phyloP scores from a whole-genome alignment of 495 filamentous ascomycete genomes.

The Hypomontagnella monticulosa region DNA sequence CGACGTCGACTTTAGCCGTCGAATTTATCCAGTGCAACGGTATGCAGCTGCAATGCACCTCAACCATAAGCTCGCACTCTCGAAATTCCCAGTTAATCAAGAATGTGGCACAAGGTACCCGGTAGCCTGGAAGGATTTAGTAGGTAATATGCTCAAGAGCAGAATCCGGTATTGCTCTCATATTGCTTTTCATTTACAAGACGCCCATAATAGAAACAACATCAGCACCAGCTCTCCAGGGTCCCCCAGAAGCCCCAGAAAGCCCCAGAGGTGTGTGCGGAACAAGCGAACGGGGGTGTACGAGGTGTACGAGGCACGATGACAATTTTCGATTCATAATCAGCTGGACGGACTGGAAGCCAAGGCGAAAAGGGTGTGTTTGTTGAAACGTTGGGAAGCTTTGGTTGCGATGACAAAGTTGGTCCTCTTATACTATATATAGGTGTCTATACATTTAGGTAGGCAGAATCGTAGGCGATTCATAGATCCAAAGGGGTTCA shows the following conservation, averaged over 20 bases:
- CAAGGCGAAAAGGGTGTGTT: background rate
- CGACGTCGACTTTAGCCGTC: conserved; percentile 33
- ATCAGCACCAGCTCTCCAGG: conserved; percentile 12
- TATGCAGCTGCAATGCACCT: conserved; percentile 39
- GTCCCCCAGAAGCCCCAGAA: conserved; percentile 5
- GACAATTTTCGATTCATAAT: conserved; percentile 6
- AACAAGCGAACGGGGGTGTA: background rate
- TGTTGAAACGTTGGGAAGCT: background rate
- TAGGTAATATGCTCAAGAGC: conserved; percentile 27
- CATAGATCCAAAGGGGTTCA: no score
- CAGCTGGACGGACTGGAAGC: background rate
- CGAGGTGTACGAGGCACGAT: conserved; percentile 6
- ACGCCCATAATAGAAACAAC: conserved; percentile 22
- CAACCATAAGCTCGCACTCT: conserved; percentile 23
- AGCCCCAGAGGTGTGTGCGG: background rate
- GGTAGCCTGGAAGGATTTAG: conserved; percentile 39
- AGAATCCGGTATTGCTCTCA: conserved; percentile 26
- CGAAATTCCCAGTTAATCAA: conserved; percentile 18
- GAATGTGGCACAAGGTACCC: conserved; percentile 23
- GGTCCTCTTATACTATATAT: no score
- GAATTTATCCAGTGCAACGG: conserved; percentile 41
- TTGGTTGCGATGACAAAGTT: no score
- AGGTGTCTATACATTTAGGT: no score
- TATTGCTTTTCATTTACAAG: conserved; percentile 22
- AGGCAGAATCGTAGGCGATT: no score